phyloP scores from a whole-genome alignment of 805 yeast species.

The Kodamaea lidongshanica region DNA sequence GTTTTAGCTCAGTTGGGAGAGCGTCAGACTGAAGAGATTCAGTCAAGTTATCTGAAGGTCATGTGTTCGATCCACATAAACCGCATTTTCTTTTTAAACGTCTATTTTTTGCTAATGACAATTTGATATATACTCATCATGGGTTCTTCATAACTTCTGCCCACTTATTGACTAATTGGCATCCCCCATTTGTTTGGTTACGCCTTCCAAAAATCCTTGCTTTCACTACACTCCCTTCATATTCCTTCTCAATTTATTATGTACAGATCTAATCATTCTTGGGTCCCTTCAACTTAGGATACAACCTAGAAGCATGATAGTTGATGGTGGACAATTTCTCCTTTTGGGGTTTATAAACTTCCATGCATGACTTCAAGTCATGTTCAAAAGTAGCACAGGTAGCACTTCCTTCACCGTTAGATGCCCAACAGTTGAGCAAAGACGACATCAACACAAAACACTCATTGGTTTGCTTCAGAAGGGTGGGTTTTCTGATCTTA shows the following conservation, averaged over 20 bases:
- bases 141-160: too few species aligned
- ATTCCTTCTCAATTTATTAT: neutral
- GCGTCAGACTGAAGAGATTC: too few species aligned
- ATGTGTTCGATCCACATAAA: slow-evolving; percentile 28
- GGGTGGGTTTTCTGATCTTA: slow-evolving; percentile 59
- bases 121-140: slow-evolving; percentile 1
- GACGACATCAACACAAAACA: slow-evolving; percentile 81
- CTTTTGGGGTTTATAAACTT: slow-evolving; percentile 33
- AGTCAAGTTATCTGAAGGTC: too few species aligned
- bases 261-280: slow-evolving; percentile 25
- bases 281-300: slow-evolving; percentile 48
- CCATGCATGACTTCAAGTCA: slow-evolving; percentile 74
- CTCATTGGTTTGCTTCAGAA: slow-evolving; percentile 55
- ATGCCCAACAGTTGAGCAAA: slow-evolving; percentile 91
- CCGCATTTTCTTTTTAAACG: slow-evolving; percentile 20
- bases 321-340: slow-evolving; percentile 43
- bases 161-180: too few species aligned
- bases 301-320: slow-evolving; percentile 51
- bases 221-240: neutral
- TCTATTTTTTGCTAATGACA: slow-evolving; percentile 2
- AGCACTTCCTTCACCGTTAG: slow-evolving; percentile 77
- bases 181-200: too few species aligned
- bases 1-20: slow-evolving; percentile 36
- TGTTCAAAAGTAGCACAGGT: slow-evolving; percentile 59
- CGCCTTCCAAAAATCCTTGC: too few species aligned